phyloP scores from a whole-genome alignment of 495 filamentous ascomycete genomes.

The Annulohypoxylon maeteangense region DNA sequence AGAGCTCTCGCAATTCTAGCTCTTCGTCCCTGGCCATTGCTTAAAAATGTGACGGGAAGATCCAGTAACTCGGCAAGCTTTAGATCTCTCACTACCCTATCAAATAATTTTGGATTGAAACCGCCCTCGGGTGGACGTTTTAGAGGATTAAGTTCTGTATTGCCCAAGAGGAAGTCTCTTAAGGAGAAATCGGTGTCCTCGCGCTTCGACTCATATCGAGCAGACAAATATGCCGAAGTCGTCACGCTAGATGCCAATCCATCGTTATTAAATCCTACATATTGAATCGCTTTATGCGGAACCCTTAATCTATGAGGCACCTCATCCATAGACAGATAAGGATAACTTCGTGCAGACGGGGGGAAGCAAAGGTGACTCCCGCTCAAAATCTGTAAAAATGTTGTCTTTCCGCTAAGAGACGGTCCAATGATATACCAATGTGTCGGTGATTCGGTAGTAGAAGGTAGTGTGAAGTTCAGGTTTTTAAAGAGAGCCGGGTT shows the following conservation, averaged over 20 bases:
- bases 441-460: slow-evolving; percentile 56
- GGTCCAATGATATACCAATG: slow-evolving; percentile 83
- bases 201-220: slow-evolving; percentile 88
- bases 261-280: slow-evolving; percentile 82
- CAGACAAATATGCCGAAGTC: slow-evolving; percentile 83
- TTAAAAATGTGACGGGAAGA: slow-evolving; percentile 86
- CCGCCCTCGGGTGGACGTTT: slow-evolving; percentile 63
- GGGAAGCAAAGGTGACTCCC: slow-evolving; percentile 79
- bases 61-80: slow-evolving; percentile 70
- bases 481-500: slow-evolving; percentile 75
- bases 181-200: slow-evolving; percentile 91
- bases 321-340: slow-evolving; percentile 74
- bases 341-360: slow-evolving; percentile 76
- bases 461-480: slow-evolving; percentile 72
- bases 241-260: slow-evolving; percentile 53
- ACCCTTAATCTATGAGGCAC: slow-evolving; percentile 65
- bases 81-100: slow-evolving; percentile 72
- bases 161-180: slow-evolving; percentile 77
- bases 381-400: slow-evolving; percentile 77
- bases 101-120: slow-evolving; percentile 58
- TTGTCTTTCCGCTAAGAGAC: slow-evolving; percentile 75
- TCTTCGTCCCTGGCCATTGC: slow-evolving; percentile 90
- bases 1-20: slow-evolving; percentile 89
- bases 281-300: slow-evolving; percentile 74
- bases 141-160: slow-evolving; percentile 75